Percentiles rank a stretch among this genome's conserved stretches.
These are phyloP conservation scores for Parasarocladium wereldwijsianum DNA, from an alignment of 2,329 filamentous ascomycete species.

Conservation along the genomic window DNA sequence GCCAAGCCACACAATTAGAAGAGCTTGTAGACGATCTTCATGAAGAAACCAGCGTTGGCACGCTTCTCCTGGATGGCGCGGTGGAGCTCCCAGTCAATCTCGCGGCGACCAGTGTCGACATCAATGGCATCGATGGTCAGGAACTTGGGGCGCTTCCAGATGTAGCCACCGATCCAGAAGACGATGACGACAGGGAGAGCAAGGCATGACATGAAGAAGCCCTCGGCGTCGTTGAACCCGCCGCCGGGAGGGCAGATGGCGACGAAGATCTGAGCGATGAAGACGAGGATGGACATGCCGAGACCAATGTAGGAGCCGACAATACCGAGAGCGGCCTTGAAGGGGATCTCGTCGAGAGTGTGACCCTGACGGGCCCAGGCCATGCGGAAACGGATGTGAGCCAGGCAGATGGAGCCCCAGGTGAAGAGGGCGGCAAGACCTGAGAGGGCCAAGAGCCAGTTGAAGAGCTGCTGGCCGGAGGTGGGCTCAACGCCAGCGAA, in stretches of 20 bases:
- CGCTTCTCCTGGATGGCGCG: constrained; percentile 6
- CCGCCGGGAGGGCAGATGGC: constrained; percentile 22
- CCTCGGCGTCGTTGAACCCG: constrained; percentile 14
- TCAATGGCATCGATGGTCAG: constrained; percentile 46
- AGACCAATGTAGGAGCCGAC: constrained; percentile 51
- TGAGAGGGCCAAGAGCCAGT: constrained; percentile 52
- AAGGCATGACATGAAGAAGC: constrained; percentile 40
- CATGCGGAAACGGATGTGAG: constrained; percentile 53
- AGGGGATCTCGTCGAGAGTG: constrained; percentile 51
- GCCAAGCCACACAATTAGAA: too few species aligned
- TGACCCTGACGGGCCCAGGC: constrained; percentile 50
- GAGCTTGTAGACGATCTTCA: constrained; percentile 5
- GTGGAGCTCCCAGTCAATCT: constrained; percentile 41
- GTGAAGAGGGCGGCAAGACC: constrained; percentile 52
- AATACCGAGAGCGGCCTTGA: constrained; percentile 44
- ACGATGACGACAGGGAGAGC: constrained; percentile 36
- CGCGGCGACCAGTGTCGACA: constrained; percentile 48
- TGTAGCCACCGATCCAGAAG: constrained; percentile 40
- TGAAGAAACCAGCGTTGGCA: constrained; percentile 3
- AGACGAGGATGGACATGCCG: constrained; percentile 37
- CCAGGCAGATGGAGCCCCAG: constrained; percentile 54
- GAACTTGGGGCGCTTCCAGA: constrained; percentile 50
- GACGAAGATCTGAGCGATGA: constrained; percentile 39
- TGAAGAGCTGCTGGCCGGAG: constrained; percentile 36
- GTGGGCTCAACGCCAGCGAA: constrained; percentile 27